Percentiles rank a stretch among this genome's conserved stretches.
Evolutionary conservation across 805 yeast species (phyloP).

Genomic region (Zygosaccharomyces kombuchaensis): DNA sequence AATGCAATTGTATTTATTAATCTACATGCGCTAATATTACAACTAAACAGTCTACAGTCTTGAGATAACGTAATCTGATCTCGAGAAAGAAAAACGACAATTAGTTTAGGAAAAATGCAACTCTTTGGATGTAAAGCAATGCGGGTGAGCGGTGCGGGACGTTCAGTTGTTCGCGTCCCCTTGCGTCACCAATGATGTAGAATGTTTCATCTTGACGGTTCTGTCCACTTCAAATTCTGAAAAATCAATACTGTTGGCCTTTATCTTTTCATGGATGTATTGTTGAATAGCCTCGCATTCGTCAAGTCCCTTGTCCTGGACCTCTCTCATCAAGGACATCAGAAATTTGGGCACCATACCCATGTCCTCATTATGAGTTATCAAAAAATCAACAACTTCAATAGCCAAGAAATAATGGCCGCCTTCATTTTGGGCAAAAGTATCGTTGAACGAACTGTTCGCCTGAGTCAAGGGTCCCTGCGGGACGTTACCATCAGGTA

Average conservation of each 20-base stretch:
- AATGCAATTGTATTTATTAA: constrained; percentile 1
- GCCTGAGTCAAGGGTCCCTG: constrained; percentile 29
- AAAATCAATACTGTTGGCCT: constrained; percentile 19
- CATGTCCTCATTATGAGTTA: constrained; percentile 75
- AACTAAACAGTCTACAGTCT: neutral
- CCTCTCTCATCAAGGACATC: constrained; percentile 43
- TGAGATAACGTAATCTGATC: neutral
- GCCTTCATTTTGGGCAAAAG: constrained; percentile 44
- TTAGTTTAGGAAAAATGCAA: neutral
- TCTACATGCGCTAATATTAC: constrained; percentile 4
- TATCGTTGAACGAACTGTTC: constrained; percentile 35
- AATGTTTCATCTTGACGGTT: constrained; percentile 24
- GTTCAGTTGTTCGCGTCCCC: constrained; percentile 13
- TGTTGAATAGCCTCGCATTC: constrained; percentile 20
- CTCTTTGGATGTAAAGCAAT: neutral
- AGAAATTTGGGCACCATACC: constrained; percentile 71
- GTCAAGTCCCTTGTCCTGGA: constrained; percentile 13
- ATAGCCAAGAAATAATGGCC: constrained; percentile 84
- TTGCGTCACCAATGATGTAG: constrained; percentile 23
- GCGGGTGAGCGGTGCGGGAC: neutral
- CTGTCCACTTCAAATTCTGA: constrained; percentile 27
- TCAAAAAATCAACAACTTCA: constrained; percentile 81
- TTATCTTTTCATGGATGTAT: constrained; percentile 16
- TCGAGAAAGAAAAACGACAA: neutral
- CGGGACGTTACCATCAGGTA: constrained; percentile 25